Conservation (phyloP, 2,329 filamentous ascomycete genomes). For the Juglanconis oblonga region DNA sequence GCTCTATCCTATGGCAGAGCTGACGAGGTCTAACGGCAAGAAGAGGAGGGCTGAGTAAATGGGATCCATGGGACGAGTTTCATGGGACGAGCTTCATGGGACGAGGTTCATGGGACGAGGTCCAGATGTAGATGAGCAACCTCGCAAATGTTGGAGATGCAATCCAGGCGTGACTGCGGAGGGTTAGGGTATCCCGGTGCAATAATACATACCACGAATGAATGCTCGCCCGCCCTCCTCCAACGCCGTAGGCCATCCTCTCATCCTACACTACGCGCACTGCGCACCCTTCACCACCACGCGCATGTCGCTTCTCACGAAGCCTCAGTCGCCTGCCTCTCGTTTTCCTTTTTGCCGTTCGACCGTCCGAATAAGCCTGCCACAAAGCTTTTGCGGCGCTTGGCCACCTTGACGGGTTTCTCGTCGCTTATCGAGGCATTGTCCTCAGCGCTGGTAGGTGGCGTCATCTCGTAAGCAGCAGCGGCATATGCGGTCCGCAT, state of each 20-base stretch:
- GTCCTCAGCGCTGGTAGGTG: slow-evolving; percentile 20
- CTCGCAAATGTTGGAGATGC: no score
- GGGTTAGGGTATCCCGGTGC: no score
- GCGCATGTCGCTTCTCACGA: background rate
- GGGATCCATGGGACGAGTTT: no score
- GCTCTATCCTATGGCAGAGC: no score
- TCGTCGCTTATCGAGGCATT: slow-evolving; percentile 4
- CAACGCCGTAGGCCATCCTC: background rate
- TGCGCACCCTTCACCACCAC: background rate
- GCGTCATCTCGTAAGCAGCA: slow-evolving; percentile 13
- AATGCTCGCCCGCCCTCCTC: background rate
- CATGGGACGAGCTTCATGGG: no score
- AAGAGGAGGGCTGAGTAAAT: no score
- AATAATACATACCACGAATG: background rate
- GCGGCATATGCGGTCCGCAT: slow-evolving; percentile 26
- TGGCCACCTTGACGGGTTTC: slow-evolving; percentile 27
- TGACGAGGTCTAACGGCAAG: no score
- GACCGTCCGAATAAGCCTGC: slow-evolving; percentile 39
- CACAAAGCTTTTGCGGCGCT: slow-evolving; percentile 46
- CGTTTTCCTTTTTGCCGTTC: slow-evolving; percentile 20
- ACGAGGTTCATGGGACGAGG: no score
- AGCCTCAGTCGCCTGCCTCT: slow-evolving; percentile 6
- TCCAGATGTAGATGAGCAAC: no score
- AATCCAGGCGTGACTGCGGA: no score
- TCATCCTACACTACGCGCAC: background rate